Conservation (phyloP, 164 flowering plant genomes). For the Malania oleifera region DNA sequence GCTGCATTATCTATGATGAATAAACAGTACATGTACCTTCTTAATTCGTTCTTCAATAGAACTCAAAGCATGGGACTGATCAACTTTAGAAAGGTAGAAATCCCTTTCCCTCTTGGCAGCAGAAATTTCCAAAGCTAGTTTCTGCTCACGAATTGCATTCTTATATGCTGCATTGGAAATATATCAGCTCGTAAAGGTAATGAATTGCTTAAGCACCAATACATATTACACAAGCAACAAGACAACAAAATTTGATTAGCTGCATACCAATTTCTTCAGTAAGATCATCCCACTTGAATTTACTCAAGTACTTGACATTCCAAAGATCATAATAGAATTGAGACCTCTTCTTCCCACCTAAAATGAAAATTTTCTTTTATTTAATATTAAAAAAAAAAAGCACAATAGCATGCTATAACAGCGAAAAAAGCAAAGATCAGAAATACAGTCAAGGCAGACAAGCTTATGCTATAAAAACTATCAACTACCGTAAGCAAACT, state of each 20-base stretch:
- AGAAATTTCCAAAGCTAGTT: constrained; percentile 68
- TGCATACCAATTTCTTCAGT: constrained; percentile 78
- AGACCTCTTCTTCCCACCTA: constrained; percentile 92
- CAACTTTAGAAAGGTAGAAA: constrained; percentile 70
- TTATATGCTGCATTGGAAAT: constrained; percentile 53
- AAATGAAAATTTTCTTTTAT: constrained; percentile 3
- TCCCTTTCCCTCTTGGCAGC: constrained; percentile 82
- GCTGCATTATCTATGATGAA: background rate
- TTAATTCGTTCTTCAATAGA: constrained; percentile 55
- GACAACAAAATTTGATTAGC: background rate
- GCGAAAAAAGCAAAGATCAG: background rate
- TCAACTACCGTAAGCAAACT: too few relatives aligned
- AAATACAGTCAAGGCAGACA: background rate
- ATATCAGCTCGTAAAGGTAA: constrained; percentile 1
- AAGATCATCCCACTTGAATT: constrained; percentile 96
- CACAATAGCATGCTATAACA: background rate
- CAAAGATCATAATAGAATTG: constrained; percentile 75
- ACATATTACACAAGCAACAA: background rate
- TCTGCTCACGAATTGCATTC: constrained; percentile 72
- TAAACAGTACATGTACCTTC: constrained; percentile 41
- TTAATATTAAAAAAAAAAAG: background rate
- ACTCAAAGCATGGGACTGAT: constrained; percentile 53
- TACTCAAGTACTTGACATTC: constrained; percentile 90
- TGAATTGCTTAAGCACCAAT: background rate
- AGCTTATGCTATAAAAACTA: too few relatives aligned